phyloP scores from a whole-genome alignment of 192 early-diverging fungal genomes.

The Spizellomyces punctatus region DNA sequence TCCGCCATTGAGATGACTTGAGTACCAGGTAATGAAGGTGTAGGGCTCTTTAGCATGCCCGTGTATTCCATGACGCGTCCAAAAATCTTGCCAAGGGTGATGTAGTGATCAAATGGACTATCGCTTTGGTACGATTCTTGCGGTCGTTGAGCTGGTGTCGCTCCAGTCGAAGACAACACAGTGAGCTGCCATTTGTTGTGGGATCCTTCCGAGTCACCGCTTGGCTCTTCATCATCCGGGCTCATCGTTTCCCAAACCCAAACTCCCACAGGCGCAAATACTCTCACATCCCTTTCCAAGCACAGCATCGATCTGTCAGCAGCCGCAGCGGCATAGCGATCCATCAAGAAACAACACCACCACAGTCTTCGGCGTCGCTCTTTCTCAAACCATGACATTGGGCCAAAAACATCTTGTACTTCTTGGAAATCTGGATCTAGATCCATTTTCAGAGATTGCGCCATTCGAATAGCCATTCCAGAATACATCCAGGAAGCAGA shows the following conservation, averaged over 20 bases:
- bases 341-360: slow-evolving; percentile 38
- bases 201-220: slow-evolving; percentile 3
- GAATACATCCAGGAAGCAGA: slow-evolving; percentile 42
- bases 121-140: slow-evolving; percentile 1
- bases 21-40: slow-evolving; percentile 12
- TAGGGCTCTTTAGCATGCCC: slow-evolving; percentile 20
- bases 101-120: slow-evolving; percentile 22
- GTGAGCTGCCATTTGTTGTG: slow-evolving; percentile 28
- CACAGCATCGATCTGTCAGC: slow-evolving; percentile 28
- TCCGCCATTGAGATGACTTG: slow-evolving; percentile 16
- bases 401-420: slow-evolving; percentile 17
- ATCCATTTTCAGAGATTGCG: slow-evolving; percentile 27
- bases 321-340: slow-evolving; percentile 19
- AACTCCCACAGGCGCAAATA: slow-evolving; percentile 25
- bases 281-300: slow-evolving; percentile 26
- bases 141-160: slow-evolving; percentile 7
- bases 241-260: slow-evolving; percentile 18
- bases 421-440: slow-evolving; percentile 35
- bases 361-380: slow-evolving; percentile 34
- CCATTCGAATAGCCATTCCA: slow-evolving; percentile 41
- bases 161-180: slow-evolving; percentile 17
- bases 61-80: slow-evolving; percentile 32
- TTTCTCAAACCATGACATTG: slow-evolving; percentile 29
- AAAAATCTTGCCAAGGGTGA: slow-evolving; percentile 24
- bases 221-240: slow-evolving; percentile 7